A percentile compares a stretch with the other conserved stretches of the same genome.
phyloP scores from a whole-genome alignment of 2,329 filamentous ascomycete genomes.

The Dactylellina cionopaga region DNA sequence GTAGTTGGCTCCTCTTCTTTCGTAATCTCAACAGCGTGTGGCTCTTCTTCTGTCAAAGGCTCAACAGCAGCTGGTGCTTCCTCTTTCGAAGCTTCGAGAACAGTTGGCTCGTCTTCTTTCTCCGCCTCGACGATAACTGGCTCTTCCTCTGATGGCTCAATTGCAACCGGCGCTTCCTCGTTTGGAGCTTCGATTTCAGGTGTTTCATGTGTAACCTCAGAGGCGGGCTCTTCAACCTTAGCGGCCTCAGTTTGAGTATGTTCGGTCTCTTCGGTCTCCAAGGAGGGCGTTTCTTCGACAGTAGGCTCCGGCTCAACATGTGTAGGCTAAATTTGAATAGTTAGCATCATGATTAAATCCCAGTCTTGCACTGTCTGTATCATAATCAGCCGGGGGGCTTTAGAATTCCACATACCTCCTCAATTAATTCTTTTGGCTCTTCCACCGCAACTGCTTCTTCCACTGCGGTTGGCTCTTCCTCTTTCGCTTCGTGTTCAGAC shows the following conservation, averaged over 20 bases:
- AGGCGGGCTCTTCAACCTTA: conserved; percentile 8
- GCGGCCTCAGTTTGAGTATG: too few relatives aligned
- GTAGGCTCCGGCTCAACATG: conserved; percentile 12
- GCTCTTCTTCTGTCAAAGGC: neutral
- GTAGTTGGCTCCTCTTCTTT: neutral
- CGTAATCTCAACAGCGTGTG: neutral
- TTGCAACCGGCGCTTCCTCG: neutral
- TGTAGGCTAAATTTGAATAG: conserved; percentile 5
- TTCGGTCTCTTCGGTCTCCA: neutral
- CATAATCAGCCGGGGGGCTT: neutral
- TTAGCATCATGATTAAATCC: neutral
- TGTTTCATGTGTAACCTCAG: too few relatives aligned
- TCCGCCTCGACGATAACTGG: neutral
- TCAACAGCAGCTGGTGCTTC: neutral
- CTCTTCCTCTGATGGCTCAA: neutral
- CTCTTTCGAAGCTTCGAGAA: neutral
- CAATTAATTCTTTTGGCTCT: conserved; percentile 3
- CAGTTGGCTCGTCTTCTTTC: neutral
- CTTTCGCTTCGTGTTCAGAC: conserved; percentile 16
- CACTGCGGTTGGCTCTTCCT: conserved; percentile 2
- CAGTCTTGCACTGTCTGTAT: neutral
- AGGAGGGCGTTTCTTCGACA: neutral
- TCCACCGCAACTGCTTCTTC: conserved; percentile 14
- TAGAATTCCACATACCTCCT: conserved; percentile 21
- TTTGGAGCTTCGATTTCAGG: conserved; percentile 14